phyloP scores from a whole-genome alignment of 768 basidiomycete genomes.

The Trametopsis cervina region DNA sequence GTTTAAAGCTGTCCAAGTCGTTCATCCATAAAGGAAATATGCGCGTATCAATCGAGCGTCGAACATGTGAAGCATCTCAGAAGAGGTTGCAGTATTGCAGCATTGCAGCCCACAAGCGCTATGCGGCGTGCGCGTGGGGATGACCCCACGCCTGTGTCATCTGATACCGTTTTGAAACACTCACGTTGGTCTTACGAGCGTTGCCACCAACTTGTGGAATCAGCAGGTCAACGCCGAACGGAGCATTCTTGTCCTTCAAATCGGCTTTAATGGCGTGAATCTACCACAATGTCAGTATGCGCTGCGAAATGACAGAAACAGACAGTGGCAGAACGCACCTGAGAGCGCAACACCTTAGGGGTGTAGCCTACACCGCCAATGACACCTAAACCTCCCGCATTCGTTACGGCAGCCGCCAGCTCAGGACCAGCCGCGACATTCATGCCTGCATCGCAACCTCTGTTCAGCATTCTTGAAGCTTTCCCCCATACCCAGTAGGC shows the following conservation, averaged over 20 bases:
- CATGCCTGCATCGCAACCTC: constrained; percentile 37
- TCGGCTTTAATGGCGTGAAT: constrained; percentile 67
- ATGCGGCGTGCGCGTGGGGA: too few species aligned
- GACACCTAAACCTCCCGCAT: constrained; percentile 89
- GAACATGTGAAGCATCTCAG: neutral
- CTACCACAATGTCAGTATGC: constrained; percentile 27
- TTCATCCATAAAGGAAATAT: neutral
- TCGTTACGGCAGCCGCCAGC: constrained; percentile 89
- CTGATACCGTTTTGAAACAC: too few species aligned
- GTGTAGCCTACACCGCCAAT: constrained; percentile 89
- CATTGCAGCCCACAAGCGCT: too few species aligned
- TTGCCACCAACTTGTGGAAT: constrained; percentile 81
- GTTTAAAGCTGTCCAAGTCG: neutral
- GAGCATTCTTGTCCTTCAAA: constrained; percentile 65
- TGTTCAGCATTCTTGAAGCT: neutral
- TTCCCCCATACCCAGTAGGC: neutral
- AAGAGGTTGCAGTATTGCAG: neutral
- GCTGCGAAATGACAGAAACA: neutral
- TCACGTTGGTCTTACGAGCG: constrained; percentile 87
- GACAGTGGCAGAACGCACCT: constrained; percentile 40
- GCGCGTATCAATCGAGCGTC: too few species aligned
- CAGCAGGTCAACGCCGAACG: constrained; percentile 89
- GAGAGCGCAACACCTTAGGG: constrained; percentile 69
- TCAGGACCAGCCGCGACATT: constrained; percentile 70
- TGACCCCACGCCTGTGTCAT: too few species aligned